Evolutionary conservation across 1,139 yeast species (phyloP).

Genomic region (Pichia sp.): DNA sequence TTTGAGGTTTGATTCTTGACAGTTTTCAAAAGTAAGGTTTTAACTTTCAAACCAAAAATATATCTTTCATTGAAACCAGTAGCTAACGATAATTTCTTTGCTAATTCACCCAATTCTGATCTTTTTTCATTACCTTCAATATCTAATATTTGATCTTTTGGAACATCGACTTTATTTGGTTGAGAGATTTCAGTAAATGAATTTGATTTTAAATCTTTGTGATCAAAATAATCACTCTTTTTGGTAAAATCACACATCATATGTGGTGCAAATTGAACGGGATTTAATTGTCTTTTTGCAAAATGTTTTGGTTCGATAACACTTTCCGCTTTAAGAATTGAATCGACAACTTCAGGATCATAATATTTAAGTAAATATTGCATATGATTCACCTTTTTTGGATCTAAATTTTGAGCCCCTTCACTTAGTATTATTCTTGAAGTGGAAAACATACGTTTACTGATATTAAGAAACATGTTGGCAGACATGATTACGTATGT

Average conservation of each 20-base stretch:
- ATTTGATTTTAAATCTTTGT: constrained; percentile 16
- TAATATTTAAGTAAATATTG: constrained; percentile 63
- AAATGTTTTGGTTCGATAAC: constrained; percentile 59
- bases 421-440: constrained; percentile 14
- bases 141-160: constrained; percentile 19
- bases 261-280: constrained; percentile 49
- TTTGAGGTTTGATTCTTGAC: constrained; percentile 91
- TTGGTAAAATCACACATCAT: constrained; percentile 56
- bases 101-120: constrained; percentile 33
- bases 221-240: constrained; percentile 44
- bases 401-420: constrained; percentile 14
- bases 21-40: constrained; percentile 66
- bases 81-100: constrained; percentile 55
- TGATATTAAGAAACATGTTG: constrained; percentile 5
- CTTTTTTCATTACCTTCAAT: constrained; percentile 19
- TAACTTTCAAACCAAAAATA: constrained; percentile 56
- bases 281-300: constrained; percentile 32
- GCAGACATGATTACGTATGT: not conserved
- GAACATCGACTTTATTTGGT: constrained; percentile 22
- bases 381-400: constrained; percentile 37
- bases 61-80: constrained; percentile 71
- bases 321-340: constrained; percentile 75
- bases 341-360: constrained; percentile 68
- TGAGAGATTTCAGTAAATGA: constrained; percentile 22
- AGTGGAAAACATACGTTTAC: constrained; percentile 17